phyloP scores from a whole-genome alignment of 1,139 yeast species.

The Pichia sp. region DNA sequence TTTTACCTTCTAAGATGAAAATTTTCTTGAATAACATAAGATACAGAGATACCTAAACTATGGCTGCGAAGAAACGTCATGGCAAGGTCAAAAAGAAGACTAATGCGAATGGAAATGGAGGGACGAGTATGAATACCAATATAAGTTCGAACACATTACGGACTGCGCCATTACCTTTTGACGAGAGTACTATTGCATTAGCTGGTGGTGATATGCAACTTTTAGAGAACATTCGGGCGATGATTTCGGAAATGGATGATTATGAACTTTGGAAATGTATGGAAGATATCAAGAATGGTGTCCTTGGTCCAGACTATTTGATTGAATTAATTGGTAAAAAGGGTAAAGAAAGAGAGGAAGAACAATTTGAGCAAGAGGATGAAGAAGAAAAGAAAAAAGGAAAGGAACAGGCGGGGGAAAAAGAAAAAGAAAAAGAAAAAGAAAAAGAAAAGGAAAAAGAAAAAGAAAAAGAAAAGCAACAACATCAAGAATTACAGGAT shows the following conservation, averaged over 20 bases:
- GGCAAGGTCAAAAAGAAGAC: no score
- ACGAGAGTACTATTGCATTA: not conserved
- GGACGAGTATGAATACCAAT: no score
- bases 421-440: not conserved
- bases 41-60: no score
- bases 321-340: constrained; percentile 5
- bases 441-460: constrained; percentile 1
- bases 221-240: not conserved
- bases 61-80: no score
- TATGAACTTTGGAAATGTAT: constrained; percentile 1
- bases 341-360: no score
- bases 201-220: constrained; percentile 7
- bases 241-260: constrained; percentile 7
- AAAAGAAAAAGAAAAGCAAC: not conserved
- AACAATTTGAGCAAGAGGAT: not conserved
- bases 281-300: constrained; percentile 4
- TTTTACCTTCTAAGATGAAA: no score
- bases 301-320: constrained; percentile 6
- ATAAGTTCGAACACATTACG: no score
- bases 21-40: no score
- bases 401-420: constrained; percentile 2
- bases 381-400: not conserved
- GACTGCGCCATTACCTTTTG: not conserved
- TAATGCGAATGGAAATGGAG: no score
- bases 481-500: not conserved